A percentile compares a stretch with the other conserved stretches of the same genome.
Conservation (phyloP, 139 green algal species). For the Volvox africanus region DNA sequence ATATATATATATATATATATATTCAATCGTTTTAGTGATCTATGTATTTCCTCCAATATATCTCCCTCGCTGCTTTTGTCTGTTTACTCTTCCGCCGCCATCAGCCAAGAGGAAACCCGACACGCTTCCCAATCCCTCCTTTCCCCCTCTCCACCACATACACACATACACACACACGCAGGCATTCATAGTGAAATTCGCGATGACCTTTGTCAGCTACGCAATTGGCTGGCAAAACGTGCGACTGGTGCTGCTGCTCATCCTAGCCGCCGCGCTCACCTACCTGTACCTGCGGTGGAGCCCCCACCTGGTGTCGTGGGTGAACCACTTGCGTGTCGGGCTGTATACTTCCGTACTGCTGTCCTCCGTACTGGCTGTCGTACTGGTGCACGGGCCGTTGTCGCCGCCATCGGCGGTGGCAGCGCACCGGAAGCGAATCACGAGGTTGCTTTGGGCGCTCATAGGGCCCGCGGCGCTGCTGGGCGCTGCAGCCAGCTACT, state of each 20-base stretch:
- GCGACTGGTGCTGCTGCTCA: neutral
- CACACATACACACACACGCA: neutral
- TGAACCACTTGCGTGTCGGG: conserved; percentile 42
- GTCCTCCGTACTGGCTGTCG: conserved; percentile 11
- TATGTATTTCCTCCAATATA: too few relatives aligned
- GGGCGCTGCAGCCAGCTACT: conserved; percentile 26
- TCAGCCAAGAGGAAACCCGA: too few relatives aligned
- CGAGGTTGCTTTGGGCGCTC: conserved; percentile 31
- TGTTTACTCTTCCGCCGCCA: too few relatives aligned
- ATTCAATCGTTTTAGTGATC: too few relatives aligned
- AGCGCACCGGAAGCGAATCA: neutral
- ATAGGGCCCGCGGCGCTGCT: conserved; percentile 23
- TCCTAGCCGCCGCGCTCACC: conserved; percentile 18
- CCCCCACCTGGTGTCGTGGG: conserved; percentile 42
- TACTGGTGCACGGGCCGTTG: conserved; percentile 2
- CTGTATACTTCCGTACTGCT: conserved; percentile 28
- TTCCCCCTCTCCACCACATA: neutral
- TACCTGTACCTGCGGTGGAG: conserved; percentile 34
- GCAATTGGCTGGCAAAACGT: conserved; percentile 40
- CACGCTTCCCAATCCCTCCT: neutral
- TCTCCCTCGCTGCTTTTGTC: too few relatives aligned
- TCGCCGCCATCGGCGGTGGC: neutral
- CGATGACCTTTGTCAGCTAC: conserved; percentile 44
- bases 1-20: too few relatives aligned
- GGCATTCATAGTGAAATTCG: conserved; percentile 47